Evolutionary conservation across 768 basidiomycete species (phyloP).

Genomic region (Pleurotus djamor): DNA sequence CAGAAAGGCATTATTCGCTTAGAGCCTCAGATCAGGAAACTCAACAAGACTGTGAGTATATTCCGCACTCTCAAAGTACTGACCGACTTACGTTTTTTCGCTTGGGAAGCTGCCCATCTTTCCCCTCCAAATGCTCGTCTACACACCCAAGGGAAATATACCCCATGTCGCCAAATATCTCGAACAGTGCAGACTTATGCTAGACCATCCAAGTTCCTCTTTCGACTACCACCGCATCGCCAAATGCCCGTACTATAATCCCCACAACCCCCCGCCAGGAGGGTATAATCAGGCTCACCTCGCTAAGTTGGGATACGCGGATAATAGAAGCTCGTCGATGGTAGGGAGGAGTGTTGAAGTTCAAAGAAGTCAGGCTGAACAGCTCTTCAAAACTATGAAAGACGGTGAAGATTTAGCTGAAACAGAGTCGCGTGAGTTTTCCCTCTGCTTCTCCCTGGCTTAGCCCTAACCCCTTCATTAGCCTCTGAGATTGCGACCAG

Average conservation of each 20-base stretch:
- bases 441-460: slow-evolving; percentile 12
- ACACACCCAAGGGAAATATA: slow-evolving; percentile 94
- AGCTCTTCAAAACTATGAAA: slow-evolving; percentile 86
- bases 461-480: slow-evolving; percentile 21
- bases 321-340: slow-evolving; percentile 51
- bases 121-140: slow-evolving; percentile 82
- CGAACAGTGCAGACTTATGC: slow-evolving; percentile 60
- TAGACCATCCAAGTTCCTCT: slow-evolving; percentile 77
- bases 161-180: slow-evolving; percentile 77
- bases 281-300: slow-evolving; percentile 48
- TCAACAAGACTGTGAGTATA: slow-evolving; percentile 54
- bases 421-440: slow-evolving; percentile 74
- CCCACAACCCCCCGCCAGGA: slow-evolving; percentile 80
- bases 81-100: background rate
- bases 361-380: slow-evolving; percentile 91
- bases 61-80: background rate
- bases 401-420: slow-evolving; percentile 85
- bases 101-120: slow-evolving; percentile 72
- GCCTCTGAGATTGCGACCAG: slow-evolving; percentile 75
- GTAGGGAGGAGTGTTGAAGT: slow-evolving; percentile 84
- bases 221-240: slow-evolving; percentile 60
- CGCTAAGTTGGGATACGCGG: slow-evolving; percentile 37
- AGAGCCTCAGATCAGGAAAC: slow-evolving; percentile 74
- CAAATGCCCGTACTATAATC: slow-evolving; percentile 79
- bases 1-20: slow-evolving; percentile 81